Conservation (phyloP, 352 stramenopile genomes). For the Phytopythium aichiense region DNA sequence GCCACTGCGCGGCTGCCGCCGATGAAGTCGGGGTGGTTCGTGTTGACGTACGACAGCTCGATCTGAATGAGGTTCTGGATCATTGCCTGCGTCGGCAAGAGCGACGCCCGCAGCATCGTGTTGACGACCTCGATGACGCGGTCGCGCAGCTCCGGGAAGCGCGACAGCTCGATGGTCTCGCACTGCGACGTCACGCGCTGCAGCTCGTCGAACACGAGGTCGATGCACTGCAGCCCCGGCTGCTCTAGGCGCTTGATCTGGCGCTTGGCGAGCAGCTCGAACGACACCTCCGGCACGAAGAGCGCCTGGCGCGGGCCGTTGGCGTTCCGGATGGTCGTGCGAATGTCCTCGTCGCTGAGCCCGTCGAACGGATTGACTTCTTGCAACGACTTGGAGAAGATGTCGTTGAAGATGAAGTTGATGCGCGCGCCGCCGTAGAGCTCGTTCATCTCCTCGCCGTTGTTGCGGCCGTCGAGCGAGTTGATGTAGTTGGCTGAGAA, state of each 20-base stretch:
- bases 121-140: conserved; percentile 95
- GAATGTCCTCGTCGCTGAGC: conserved; percentile 98
- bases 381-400: conserved; percentile 88
- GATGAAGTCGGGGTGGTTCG: conserved; percentile 99
- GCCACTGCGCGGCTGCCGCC: conserved; percentile 94
- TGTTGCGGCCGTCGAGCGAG: conserved; percentile 84
- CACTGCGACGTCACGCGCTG: conserved; percentile 94
- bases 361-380: conserved; percentile 96
- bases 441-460: conserved; percentile 88
- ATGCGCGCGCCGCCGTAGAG: conserved; percentile 97
- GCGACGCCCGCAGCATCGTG: conserved; percentile 76
- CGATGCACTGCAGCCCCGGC: conserved; percentile 95
- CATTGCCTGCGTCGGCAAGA: conserved; percentile 88
- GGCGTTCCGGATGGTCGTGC: conserved; percentile 98
- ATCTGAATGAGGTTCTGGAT: conserved; percentile 98
- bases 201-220: conserved; percentile 98
- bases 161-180: conserved; percentile 94
- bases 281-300: conserved; percentile 98
- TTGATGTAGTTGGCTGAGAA: conserved; percentile 89
- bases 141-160: conserved; percentile 95
- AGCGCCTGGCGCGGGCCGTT: conserved; percentile 96
- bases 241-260: conserved; percentile 97
- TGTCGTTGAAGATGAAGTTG: conserved; percentile 98
- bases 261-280: conserved; percentile 97
- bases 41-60: conserved; percentile 99